Evolutionary conservation across 495 filamentous ascomycete genomes (phyloP).

Genomic region (Lasiosphaeria miniovina): DNA sequence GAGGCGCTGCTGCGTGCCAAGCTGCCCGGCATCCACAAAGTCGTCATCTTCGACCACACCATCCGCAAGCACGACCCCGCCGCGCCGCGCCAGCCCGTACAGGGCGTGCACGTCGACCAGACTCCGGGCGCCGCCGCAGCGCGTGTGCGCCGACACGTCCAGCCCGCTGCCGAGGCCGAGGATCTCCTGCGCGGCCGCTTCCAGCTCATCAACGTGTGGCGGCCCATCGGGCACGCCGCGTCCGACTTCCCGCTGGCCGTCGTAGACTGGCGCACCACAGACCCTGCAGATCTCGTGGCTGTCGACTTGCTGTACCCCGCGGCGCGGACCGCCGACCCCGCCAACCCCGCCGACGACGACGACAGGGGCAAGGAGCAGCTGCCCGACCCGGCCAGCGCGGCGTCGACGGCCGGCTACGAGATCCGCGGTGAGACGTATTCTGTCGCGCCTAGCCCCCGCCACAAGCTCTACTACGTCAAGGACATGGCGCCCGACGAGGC

Average conservation of each 20-base stretch:
- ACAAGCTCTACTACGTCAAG: constrained; percentile 76
- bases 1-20: constrained; percentile 60
- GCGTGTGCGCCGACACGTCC: constrained; percentile 64
- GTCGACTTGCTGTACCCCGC: constrained; percentile 73
- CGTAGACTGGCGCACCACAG: constrained; percentile 60
- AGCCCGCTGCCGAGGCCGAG: constrained; percentile 47
- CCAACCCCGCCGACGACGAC: constrained; percentile 31
- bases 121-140: constrained; percentile 59
- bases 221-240: constrained; percentile 65
- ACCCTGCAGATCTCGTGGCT: constrained; percentile 60
- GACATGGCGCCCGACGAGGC: constrained; percentile 75
- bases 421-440: constrained; percentile 64
- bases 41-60: constrained; percentile 86
- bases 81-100: constrained; percentile 63
- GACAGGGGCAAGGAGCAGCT: constrained; percentile 39
- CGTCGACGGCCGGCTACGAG: constrained; percentile 41
- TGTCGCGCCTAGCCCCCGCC: constrained; percentile 55
- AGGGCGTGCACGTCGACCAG: constrained; percentile 79
- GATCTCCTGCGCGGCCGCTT: constrained; percentile 59
- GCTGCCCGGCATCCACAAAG: constrained; percentile 49
- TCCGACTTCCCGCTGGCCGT: constrained; percentile 67
- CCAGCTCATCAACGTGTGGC: constrained; percentile 85
- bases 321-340: too few relatives aligned
- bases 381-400: constrained; percentile 21
- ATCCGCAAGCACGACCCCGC: constrained; percentile 58